Conservation (phyloP, 352 stramenopile genomes). For the Globisporangium mamillatum region DNA sequence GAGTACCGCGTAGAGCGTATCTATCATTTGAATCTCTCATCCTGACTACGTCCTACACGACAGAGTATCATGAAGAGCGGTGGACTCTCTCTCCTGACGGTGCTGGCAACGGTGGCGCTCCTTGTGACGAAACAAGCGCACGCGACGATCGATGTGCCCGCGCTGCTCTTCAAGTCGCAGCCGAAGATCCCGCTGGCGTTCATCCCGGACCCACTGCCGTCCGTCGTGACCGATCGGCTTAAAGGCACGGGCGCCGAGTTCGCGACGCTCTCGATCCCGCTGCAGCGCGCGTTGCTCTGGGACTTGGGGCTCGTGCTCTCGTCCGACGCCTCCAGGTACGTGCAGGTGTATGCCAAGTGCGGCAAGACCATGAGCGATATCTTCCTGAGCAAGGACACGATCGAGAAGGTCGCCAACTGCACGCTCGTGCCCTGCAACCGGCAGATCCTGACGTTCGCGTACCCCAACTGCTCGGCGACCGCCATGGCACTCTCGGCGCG, state of each 20-base stretch:
- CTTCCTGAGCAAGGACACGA: constrained; percentile 41
- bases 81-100: background rate
- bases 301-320: constrained; percentile 46
- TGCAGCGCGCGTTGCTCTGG: constrained; percentile 59
- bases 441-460: constrained; percentile 33
- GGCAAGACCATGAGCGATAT: constrained; percentile 41
- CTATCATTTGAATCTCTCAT: background rate
- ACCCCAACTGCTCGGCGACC: constrained; percentile 24
- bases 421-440: constrained; percentile 23
- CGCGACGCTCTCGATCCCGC: constrained; percentile 28
- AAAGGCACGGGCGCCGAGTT: background rate
- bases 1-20: background rate
- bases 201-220: constrained; percentile 15
- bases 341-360: constrained; percentile 50
- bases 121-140: background rate
- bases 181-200: constrained; percentile 10
- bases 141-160: constrained; percentile 22
- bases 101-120: background rate
- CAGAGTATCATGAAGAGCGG: background rate
- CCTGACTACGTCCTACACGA: background rate
- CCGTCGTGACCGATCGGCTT: constrained; percentile 12
- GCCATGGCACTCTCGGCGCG: constrained; percentile 25
- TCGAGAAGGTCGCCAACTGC: constrained; percentile 21
- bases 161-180: constrained; percentile 19
- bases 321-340: constrained; percentile 22